Evolutionary conservation across 768 basidiomycete genomes (phyloP), one percentile per base, ranked within the genome.

Genomic region (Dentipellis fragilis): DNA sequence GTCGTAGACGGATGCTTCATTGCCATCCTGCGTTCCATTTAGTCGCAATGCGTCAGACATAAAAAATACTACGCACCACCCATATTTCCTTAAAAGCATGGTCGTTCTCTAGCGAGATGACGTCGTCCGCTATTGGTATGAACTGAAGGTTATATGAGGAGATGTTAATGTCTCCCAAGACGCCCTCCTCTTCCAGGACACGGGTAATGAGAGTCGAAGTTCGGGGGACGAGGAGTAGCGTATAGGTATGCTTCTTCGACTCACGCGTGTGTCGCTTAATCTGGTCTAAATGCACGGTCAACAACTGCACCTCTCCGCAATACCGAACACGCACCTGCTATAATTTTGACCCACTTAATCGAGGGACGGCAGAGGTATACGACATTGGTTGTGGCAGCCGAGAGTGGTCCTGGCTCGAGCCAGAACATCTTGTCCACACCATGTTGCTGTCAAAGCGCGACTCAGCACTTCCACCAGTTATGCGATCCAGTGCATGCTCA

Each of bases 381-480:
- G 57, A 98, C 83, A 63, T 94, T 94, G 36, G 87, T 80, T 6
- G 94, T 93, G 3, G 83, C 78, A 2, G 90, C 87, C 11, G 82
- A 77, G 48, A 98, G 71, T 9, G 90, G 85, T 16, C 94, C 94
- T 10, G 86, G 70, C 70, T 98, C 96, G 21, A 99, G 81, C 95
- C 96, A 99, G 72, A 94, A 96, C 90, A 99, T 95, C 76, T 96
- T 96, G 74, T 97, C 94, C 3, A 99, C 92, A 5, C 93, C 94
- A 83, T 98, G 94, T 66, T 98, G 89, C 95, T 98, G 62, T 54
- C 21, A 8, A 49, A 3, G 9, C 9, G 3, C 14, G n/a, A 16
- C 11, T 29, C n/a, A 16, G 23, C 38, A 37, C 56, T 55, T 48
- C 6, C 6, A 17, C 23, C 6, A n/a, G 52, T 54, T 11, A 51